Base-by-base conservation (phyloP, 495 filamentous ascomycete genomes). In the Penicillium silybi region DNA sequence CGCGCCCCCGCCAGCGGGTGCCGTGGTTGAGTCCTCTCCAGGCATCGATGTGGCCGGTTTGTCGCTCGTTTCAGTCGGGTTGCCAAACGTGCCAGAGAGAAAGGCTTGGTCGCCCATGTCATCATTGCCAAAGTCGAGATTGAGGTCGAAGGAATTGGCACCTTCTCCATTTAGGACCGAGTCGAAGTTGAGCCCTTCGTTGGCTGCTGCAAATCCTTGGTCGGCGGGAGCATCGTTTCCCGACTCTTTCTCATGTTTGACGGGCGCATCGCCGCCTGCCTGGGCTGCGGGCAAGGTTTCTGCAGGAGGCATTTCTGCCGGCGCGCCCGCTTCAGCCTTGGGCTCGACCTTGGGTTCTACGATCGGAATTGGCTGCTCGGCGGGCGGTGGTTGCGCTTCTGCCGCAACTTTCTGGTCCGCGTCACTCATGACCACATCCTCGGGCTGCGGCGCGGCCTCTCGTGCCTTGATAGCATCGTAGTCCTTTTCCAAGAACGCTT, bases 101-200 rank as follows among this genome's bases (percentile, higher is more conserved):
- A 78, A 72, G 20, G 68, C 70, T 41, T 76, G 72, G 50, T 74
- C 71, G 6, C 67, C 69, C 45, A 70, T 63, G n/a, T 70, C 68
- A 38, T 77, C 75, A 39, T 70, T 67, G 37, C 68, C 61, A 56
- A 79, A 77, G 48, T 75, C 72, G 7, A 79, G 60, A 42, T 72
- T 73, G 3, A 80, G 66, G 39, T 78, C 66, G 26, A 79, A 70
- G 6, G 71, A 70, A 47, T 74, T 75, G 1, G 61, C 65, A 15
- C 61, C 59, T 22, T 45, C 54, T 8, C 72, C 66, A n/a, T 70
- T 63, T 11, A 75, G 63, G 26, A 69, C 58, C 0, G 70, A 68
- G 40, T 73, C 68, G 29, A 73, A 74, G 17, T 71, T 73, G 40
- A 75, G 56, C 1, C 74, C 73, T 19, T 68, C 64, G 11, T 43